A percentile compares a stretch with the other conserved stretches of the same genome.
Evolutionary conservation across 345 rosid genomes (phyloP).

Genomic region (Citrus medica): DNA sequence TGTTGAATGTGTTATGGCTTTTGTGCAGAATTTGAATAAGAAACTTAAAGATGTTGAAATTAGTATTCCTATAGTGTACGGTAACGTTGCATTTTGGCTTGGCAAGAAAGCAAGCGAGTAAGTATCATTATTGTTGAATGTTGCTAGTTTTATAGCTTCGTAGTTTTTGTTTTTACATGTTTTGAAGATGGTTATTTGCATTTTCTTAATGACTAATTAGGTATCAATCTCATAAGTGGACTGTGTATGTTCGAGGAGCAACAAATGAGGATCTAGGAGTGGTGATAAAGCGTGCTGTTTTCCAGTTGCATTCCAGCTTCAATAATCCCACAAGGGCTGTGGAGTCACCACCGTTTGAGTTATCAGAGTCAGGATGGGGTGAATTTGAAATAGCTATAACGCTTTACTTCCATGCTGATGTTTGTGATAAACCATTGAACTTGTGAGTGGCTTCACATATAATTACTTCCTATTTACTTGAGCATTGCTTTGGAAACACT

Average conservation of each 20-base stretch:
- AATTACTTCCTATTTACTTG: slow-evolving; percentile 1
- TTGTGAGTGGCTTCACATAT: slow-evolving; percentile 38
- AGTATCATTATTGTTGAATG: slow-evolving; percentile 20
- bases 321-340: slow-evolving; percentile 60
- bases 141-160: background rate
- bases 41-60: slow-evolving; percentile 71
- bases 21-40: slow-evolving; percentile 41
- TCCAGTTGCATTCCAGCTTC: slow-evolving; percentile 70
- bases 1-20: background rate
- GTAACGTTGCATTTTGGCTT: slow-evolving; percentile 75
- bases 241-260: slow-evolving; percentile 65
- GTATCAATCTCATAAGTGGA: slow-evolving; percentile 68
- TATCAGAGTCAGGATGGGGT: slow-evolving; percentile 76
- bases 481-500: background rate
- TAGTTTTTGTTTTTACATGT: background rate
- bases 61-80: slow-evolving; percentile 70
- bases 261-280: slow-evolving; percentile 64
- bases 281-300: slow-evolving; percentile 53
- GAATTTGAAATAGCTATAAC: slow-evolving; percentile 75
- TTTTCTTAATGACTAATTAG: slow-evolving; percentile 29
- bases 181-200: background rate
- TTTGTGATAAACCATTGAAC: slow-evolving; percentile 67
- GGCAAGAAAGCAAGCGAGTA: slow-evolving; percentile 86
- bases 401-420: slow-evolving; percentile 56
- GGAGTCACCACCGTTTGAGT: slow-evolving; percentile 67